phyloP scores from a whole-genome alignment of 495 filamentous ascomycete genomes.

The Podospora pseudopauciseta region DNA sequence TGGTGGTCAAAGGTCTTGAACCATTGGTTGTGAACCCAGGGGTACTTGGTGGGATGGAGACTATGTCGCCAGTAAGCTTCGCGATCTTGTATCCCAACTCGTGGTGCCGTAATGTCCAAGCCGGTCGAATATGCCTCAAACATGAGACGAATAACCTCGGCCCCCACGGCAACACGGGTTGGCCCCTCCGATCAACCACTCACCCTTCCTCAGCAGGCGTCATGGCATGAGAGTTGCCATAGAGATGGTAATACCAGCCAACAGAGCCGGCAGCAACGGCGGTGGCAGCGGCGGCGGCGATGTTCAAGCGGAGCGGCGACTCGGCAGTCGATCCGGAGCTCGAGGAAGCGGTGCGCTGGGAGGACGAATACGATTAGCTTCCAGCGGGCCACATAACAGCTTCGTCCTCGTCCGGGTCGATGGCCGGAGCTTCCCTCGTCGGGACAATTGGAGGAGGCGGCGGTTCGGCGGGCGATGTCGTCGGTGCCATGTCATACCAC shows the following conservation, averaged over 20 bases:
- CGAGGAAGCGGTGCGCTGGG: conserved; percentile 60
- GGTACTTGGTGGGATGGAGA: conserved; percentile 86
- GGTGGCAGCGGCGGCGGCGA: conserved; percentile 79
- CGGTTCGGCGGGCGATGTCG: conserved; percentile 13
- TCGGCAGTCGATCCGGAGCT: conserved; percentile 54
- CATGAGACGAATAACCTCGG: conserved; percentile 20
- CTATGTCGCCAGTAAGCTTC: conserved; percentile 49
- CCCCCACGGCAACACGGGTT: conserved; percentile 9
- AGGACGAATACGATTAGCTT: conserved; percentile 22
- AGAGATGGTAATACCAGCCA: conserved; percentile 94
- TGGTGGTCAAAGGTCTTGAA: conserved; percentile 95
- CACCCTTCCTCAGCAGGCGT: conserved; percentile 97
- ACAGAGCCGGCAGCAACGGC: conserved; percentile 79
- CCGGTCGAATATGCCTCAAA: conserved; percentile 36
- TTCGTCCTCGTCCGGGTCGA: conserved; percentile 4
- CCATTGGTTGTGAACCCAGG: conserved; percentile 90
- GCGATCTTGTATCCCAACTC: conserved; percentile 12
- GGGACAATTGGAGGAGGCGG: conserved; percentile 16
- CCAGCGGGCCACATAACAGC: conserved; percentile 11
- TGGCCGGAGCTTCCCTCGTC: conserved; percentile 6
- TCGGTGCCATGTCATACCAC: conserved; percentile 23
- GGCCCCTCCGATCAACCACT: conserved; percentile 39
- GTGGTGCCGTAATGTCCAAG: conserved; percentile 8
- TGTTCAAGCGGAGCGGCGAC: conserved; percentile 65
- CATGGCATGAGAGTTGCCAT: conserved; percentile 83